Base-by-base conservation (phyloP, 257 asterid species). In the Verbascum thapsus region DNA sequence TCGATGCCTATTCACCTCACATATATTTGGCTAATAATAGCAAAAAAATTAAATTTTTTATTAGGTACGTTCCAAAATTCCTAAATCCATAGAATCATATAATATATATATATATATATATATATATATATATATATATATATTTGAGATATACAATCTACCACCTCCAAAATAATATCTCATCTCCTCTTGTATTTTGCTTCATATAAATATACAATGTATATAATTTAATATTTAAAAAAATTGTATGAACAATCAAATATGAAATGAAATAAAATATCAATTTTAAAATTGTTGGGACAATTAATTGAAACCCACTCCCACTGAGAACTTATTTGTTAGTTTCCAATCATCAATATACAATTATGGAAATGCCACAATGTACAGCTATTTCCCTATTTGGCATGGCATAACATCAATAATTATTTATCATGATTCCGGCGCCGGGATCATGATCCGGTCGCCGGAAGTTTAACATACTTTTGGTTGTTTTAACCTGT, bases 311-410 rank as follows among this genome's bases (percentile, higher is more conserved):
- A 66, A 65, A 66, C 17, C 15, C 40, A 41, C 47, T 55, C 18
- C 50, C 10, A 44, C 57, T 54, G 15, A 10, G 2, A 54, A 18
- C 57, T 43, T 32, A 44, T 3, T 18, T 43, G 72, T 40, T 35
- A n/a, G 39, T 16, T 26, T 18, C 39, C 57, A 54, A 66, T 53
- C 63, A 42, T 42, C 48, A 42, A 42, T 1, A 35, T 47, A 10
- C 70, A 39, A 41, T 43, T 56, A 56, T 47, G 59, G 39, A 34
- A 47, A 20, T 45, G 17, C 58, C 64, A 54, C 64, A 66, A 30
- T 54, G 10, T 53, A 9, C 2, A 51, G 57, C 11, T 40, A 22
- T 53, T 12, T 53, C n/a, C 42, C 15, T 8, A 9, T 30, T 19
- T 13, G 30, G 8, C 38, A 18, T 32, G 23, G 18, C 18, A 44